phyloP scores from a whole-genome alignment of 352 stramenopile genomes.

The Globisporangium canariense region DNA sequence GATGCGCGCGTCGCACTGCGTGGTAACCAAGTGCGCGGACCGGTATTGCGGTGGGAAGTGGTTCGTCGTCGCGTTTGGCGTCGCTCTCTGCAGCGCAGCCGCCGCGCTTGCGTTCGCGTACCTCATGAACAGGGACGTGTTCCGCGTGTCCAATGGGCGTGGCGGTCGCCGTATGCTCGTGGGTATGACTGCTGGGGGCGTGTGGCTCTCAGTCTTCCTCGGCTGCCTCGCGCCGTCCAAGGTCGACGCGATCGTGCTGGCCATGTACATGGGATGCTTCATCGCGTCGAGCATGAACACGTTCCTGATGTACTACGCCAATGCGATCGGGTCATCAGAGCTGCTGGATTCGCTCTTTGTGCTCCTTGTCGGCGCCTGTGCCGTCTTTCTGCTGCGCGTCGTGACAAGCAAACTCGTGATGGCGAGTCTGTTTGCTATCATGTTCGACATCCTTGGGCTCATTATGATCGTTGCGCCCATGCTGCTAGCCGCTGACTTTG shows the following conservation, averaged over 20 bases:
- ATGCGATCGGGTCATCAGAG: conserved; percentile 25
- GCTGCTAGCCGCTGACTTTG: conserved; percentile 39
- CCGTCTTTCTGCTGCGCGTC: conserved; percentile 41
- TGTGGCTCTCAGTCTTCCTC: conserved; percentile 30
- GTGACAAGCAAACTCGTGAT: conserved; percentile 52
- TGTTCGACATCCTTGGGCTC: conserved; percentile 39
- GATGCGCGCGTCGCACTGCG: conserved; percentile 21
- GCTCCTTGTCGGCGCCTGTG: conserved; percentile 34
- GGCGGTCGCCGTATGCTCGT: conserved; percentile 37
- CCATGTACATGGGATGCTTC: conserved; percentile 44
- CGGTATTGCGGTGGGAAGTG: conserved; percentile 29
- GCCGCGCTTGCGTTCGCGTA: conserved; percentile 23
- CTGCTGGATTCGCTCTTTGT: conserved; percentile 48
- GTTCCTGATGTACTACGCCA: conserved; percentile 39
- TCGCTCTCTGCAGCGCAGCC: conserved; percentile 20
- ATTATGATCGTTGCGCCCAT: conserved; percentile 28
- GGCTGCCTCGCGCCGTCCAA: conserved; percentile 34
- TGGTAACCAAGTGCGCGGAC: conserved; percentile 23
- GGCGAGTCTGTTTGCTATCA: conserved; percentile 37
- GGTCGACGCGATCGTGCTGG: conserved; percentile 35
- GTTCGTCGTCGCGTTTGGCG: conserved; percentile 24
- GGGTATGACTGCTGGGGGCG: conserved; percentile 23
- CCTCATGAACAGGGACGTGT: conserved; percentile 26
- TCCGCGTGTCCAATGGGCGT: conserved; percentile 15
- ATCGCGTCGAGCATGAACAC: conserved; percentile 48